Conservation (phyloP, 495 filamentous ascomycete species). For the Annulohypoxylon stygium region DNA sequence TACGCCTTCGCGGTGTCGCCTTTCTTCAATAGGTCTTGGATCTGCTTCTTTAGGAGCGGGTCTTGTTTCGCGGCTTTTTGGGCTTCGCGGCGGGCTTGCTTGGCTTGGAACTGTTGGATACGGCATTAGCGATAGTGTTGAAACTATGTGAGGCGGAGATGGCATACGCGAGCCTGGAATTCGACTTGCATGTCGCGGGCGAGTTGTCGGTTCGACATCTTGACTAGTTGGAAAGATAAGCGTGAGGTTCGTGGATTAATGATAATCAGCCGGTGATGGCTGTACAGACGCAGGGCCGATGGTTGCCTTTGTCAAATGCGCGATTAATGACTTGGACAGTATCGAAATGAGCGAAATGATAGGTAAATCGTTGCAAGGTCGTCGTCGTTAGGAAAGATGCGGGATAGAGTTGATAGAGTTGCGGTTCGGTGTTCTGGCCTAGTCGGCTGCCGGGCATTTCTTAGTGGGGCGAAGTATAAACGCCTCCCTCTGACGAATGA, state of each 20-base stretch:
- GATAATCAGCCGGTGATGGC: neutral
- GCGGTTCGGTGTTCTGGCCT: conserved; percentile 18
- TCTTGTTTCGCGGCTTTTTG: conserved; percentile 87
- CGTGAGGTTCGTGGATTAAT: neutral
- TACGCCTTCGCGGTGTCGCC: conserved; percentile 85
- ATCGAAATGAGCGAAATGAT: conserved; percentile 6
- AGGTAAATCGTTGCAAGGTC: conserved; percentile 4
- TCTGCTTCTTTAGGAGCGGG: conserved; percentile 81
- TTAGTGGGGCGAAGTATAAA: conserved; percentile 31
- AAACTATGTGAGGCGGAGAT: neutral
- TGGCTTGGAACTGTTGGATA: conserved; percentile 77
- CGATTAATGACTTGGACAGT: neutral
- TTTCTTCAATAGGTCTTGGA: conserved; percentile 79
- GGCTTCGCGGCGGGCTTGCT: conserved; percentile 84
- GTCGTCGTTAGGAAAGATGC: conserved; percentile 27
- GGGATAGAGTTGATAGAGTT: conserved; percentile 26
- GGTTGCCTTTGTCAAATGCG: neutral
- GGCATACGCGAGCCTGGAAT: conserved; percentile 64
- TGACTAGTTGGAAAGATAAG: conserved; percentile 28
- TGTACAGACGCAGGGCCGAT: neutral
- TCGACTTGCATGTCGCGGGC: conserved; percentile 66
- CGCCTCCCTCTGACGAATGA: conserved; percentile 34
- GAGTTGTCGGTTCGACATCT: conserved; percentile 65
- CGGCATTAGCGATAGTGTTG: conserved; percentile 20
- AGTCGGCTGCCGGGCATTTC: conserved; percentile 18